Percentiles rank a stretch among this genome's conserved stretches.
Conservation (phyloP, 2,329 filamentous ascomycete species). For the Epicoccum nigrum region DNA sequence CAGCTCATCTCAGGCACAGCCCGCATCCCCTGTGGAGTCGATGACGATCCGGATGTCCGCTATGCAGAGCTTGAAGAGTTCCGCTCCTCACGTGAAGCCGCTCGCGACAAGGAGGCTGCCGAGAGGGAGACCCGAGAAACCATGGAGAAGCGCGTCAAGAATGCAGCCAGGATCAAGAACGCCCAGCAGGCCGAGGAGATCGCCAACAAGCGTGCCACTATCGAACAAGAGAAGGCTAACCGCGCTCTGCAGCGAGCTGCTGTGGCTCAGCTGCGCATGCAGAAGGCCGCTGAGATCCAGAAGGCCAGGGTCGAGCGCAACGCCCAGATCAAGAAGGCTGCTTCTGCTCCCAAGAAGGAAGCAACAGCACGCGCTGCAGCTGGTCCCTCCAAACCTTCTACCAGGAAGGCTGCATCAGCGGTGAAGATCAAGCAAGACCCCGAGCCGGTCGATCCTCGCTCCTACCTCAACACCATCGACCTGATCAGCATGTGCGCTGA, state of each 20-base stretch:
- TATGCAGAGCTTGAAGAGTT: slow-evolving; percentile 35
- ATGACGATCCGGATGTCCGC: slow-evolving; percentile 49
- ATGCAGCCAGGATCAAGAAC: slow-evolving; percentile 24
- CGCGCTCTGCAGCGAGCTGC: slow-evolving; percentile 32
- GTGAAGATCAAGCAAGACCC: slow-evolving; percentile 18
- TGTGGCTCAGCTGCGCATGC: slow-evolving; percentile 23
- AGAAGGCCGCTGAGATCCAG: slow-evolving; percentile 24
- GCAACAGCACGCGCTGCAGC: background rate
- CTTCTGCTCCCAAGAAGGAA: slow-evolving; percentile 1
- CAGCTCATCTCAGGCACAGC: slow-evolving; percentile 52
- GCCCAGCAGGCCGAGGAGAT: slow-evolving; percentile 34
- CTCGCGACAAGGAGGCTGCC: slow-evolving; percentile 29
- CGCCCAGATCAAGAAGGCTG: slow-evolving; percentile 24
- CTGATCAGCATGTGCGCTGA: slow-evolving; percentile 30
- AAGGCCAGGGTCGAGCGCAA: slow-evolving; percentile 24
- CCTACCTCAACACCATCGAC: slow-evolving; percentile 28
- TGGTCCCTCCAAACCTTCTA: background rate
- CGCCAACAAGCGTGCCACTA: slow-evolving; percentile 23
- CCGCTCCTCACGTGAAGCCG: slow-evolving; percentile 25
- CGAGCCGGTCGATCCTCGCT: slow-evolving; percentile 32
- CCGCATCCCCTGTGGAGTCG: slow-evolving; percentile 52
- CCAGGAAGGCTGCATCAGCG: background rate
- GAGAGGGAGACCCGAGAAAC: slow-evolving; percentile 22
- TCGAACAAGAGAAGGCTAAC: slow-evolving; percentile 25
- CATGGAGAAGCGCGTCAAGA: slow-evolving; percentile 23